Conservation (phyloP, 1,284 basidiomycete species). For the Cryptococcus sp. region DNA sequence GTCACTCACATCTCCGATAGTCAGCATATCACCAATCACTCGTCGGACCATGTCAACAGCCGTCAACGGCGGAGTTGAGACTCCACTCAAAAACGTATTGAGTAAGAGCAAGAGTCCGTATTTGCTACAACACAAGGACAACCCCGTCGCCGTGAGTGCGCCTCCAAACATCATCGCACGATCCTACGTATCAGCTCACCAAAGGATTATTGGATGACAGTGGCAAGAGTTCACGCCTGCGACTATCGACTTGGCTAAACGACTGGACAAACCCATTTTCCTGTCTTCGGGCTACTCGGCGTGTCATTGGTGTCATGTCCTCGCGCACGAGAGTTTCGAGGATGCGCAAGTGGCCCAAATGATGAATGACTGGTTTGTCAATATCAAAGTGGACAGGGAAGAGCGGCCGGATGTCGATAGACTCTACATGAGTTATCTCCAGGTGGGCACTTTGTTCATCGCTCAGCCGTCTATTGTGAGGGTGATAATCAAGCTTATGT, state of each 20-base stretch:
- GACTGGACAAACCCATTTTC: conserved; percentile 56
- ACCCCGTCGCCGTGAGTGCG: conserved; percentile 50
- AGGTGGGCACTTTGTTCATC: conserved; percentile 25
- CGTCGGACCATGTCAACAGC: not conserved
- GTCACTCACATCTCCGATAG: not conserved
- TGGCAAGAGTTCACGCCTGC: conserved; percentile 58
- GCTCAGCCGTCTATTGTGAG: not conserved
- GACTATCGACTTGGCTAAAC: conserved; percentile 54
- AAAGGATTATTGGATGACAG: conserved; percentile 20
- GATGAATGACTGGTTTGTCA: conserved; percentile 57
- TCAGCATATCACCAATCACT: not conserved
- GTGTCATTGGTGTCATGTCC: conserved; percentile 50
- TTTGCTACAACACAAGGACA: conserved; percentile 56
- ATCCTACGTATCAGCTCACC: not conserved
- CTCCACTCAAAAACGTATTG: conserved; percentile 45
- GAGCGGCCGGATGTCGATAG: conserved; percentile 58
- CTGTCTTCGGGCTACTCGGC: conserved; percentile 57
- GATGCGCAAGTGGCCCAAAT: conserved; percentile 54
- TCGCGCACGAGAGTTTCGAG: conserved; percentile 56
- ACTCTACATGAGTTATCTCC: conserved; percentile 58
- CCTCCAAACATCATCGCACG: too few species aligned
- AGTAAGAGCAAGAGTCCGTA: conserved; percentile 56
- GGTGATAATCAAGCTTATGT: not conserved
- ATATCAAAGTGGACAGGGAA: conserved; percentile 58
- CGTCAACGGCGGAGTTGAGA: not conserved